Conservation (phyloP, 2,329 filamentous ascomycete species). For the Epichloe hybrida region DNA sequence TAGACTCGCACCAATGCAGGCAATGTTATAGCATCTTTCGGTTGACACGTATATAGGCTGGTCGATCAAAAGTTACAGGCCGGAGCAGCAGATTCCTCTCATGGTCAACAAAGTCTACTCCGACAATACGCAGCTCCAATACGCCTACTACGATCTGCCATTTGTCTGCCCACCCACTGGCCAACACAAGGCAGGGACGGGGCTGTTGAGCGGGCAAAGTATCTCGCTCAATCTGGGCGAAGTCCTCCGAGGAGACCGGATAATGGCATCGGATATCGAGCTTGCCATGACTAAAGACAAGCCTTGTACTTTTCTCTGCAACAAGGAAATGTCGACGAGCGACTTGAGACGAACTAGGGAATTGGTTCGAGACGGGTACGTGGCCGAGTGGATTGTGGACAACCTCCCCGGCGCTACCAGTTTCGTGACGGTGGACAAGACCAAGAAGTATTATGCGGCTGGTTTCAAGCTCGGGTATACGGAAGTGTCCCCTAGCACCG, state of each 20-base stretch:
- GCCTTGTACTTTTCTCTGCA: constrained; percentile 61
- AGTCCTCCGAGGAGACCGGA: constrained; percentile 74
- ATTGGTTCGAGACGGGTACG: constrained; percentile 64
- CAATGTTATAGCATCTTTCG: neutral
- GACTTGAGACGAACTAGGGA: constrained; percentile 56
- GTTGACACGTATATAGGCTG: constrained; percentile 39
- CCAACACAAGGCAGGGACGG: constrained; percentile 47
- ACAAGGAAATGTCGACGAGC: constrained; percentile 46
- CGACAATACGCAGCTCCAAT: constrained; percentile 79
- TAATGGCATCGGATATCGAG: constrained; percentile 73
- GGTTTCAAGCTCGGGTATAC: constrained; percentile 81
- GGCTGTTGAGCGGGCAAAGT: constrained; percentile 61
- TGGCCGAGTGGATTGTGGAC: constrained; percentile 89
- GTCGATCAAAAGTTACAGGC: constrained; percentile 67
- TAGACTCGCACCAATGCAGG: neutral
- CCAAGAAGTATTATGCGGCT: constrained; percentile 74
- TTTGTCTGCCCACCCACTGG: constrained; percentile 75
- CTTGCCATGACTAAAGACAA: constrained; percentile 64
- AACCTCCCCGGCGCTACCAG: constrained; percentile 81
- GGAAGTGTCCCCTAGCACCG: constrained; percentile 46
- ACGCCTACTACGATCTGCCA: constrained; percentile 78
- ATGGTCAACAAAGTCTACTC: constrained; percentile 88
- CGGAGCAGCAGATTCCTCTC: constrained; percentile 67
- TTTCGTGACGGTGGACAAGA: constrained; percentile 76
- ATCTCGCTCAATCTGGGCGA: constrained; percentile 77